Conservation (phyloP, 2,329 filamentous ascomycete species). For the Exophiala bonariae region DNA sequence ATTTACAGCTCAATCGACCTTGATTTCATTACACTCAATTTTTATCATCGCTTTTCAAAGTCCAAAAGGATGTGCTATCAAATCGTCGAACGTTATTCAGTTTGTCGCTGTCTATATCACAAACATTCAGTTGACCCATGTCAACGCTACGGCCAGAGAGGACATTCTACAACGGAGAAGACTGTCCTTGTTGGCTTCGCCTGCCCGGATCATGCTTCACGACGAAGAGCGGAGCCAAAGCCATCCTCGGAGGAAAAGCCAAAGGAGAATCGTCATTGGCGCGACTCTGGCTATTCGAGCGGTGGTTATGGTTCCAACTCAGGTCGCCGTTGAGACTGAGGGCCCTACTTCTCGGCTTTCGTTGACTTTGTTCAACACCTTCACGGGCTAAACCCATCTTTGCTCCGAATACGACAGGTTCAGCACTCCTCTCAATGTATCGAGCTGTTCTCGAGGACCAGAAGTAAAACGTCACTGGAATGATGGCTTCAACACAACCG, state of each 20-base stretch:
- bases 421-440: no score
- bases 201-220: constrained; percentile 58
- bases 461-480: no score
- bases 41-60: constrained; percentile 6
- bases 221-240: constrained; percentile 12
- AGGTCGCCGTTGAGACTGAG: constrained; percentile 17
- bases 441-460: no score
- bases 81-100: constrained; percentile 80
- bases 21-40: constrained; percentile 10
- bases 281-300: constrained; percentile 37
- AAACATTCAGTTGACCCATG: constrained; percentile 84
- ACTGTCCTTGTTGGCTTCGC: constrained; percentile 81
- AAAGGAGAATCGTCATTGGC: constrained; percentile 20
- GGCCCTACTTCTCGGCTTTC: no score
- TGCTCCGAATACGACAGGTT: no score
- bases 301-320: constrained; percentile 21
- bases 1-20: neutral
- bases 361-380: no score
- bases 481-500: no score
- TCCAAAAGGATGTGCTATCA: constrained; percentile 73
- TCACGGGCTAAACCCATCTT: no score
- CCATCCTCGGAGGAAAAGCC: constrained; percentile 13
- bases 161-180: constrained; percentile 71
- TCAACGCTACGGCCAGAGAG: constrained; percentile 69
- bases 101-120: constrained; percentile 86